Evolutionary conservation across 805 yeast species (phyloP).

Genomic region (Candida morakotiae): DNA sequence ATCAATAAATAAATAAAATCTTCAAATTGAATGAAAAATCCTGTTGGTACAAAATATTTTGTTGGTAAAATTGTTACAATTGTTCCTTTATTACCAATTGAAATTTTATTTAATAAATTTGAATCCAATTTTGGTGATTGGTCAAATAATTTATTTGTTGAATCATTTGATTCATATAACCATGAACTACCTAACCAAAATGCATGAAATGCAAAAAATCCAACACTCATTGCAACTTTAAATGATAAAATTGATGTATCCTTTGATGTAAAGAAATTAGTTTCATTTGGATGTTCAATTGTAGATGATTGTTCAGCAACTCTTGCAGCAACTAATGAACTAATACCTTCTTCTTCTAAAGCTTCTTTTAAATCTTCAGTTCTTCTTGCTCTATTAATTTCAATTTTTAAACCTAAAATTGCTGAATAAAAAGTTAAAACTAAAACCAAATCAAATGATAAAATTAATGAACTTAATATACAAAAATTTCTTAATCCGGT

Average conservation of each 20-base stretch:
- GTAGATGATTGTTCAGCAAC: constrained; percentile 50
- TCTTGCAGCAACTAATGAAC: constrained; percentile 63
- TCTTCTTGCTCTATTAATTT: constrained; percentile 80
- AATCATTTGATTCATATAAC: constrained; percentile 39
- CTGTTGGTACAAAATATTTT: constrained; percentile 55
- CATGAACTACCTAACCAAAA: constrained; percentile 70
- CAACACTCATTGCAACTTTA: constrained; percentile 56
- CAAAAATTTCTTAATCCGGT: constrained; percentile 80
- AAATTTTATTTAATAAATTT: constrained; percentile 39
- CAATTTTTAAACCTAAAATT: constrained; percentile 80
- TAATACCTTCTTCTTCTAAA: constrained; percentile 89
- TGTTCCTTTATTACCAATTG: constrained; percentile 45
- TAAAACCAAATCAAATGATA: constrained; percentile 67
- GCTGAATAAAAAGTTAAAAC: constrained; percentile 82
- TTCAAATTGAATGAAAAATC: constrained; percentile 54
- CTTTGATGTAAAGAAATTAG: constrained; percentile 19
- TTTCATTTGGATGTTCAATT: constrained; percentile 30
- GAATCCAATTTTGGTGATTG: constrained; percentile 30
- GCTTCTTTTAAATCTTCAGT: constrained; percentile 73
- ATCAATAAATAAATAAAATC: constrained; percentile 51
- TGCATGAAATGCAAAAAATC: constrained; percentile 59
- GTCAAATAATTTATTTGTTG: constrained; percentile 8
- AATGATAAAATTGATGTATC: constrained; percentile 43
- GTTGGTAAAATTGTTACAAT: constrained; percentile 57
- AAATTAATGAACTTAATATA: constrained; percentile 63